A percentile compares a stretch with the other conserved stretches of the same genome.
Evolutionary conservation across 306 rosid genomes (phyloP).

Genomic region (Pyrus communis): DNA sequence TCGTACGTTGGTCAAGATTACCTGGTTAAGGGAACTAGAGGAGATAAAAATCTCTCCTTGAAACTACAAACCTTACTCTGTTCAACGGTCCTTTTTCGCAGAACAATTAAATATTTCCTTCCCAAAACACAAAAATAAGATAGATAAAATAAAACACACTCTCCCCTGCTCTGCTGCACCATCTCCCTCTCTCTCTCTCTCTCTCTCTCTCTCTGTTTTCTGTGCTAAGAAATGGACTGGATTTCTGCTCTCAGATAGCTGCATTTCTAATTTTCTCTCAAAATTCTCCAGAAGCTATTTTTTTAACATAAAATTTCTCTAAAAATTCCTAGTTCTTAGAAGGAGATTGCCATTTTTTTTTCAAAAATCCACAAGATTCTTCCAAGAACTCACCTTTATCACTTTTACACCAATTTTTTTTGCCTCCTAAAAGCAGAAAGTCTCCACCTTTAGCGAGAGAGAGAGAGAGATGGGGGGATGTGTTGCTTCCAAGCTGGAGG

Average conservation of each 20-base stretch:
- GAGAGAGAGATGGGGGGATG: constrained; percentile 85
- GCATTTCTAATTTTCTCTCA: constrained; percentile 18
- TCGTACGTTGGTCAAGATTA: constrained; percentile 7
- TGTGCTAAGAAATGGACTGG: constrained; percentile 16
- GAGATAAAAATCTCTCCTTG: not conserved
- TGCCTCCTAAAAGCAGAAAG: not conserved
- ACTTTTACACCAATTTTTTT: constrained; percentile 10
- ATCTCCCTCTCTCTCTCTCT: constrained; percentile 6
- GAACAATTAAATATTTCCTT: not conserved
- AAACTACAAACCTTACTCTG: not conserved
- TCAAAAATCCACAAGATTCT: constrained; percentile 35
- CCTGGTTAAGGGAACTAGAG: not conserved
- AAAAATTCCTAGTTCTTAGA: constrained; percentile 25
- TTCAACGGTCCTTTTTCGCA: constrained; percentile 9
- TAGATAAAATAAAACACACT: not conserved
- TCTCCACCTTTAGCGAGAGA: constrained; percentile 17
- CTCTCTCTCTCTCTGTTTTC: not conserved
- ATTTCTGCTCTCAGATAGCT: constrained; percentile 15
- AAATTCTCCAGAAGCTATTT: constrained; percentile 16
- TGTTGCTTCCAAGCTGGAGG: constrained; percentile 94
- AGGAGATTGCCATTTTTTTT: constrained; percentile 11
- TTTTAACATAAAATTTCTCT: constrained; percentile 23
- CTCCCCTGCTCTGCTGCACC: not conserved
- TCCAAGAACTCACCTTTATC: constrained; percentile 36
- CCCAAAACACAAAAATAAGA: not conserved